Conservation (phyloP, 345 rosid genomes). For the Anacardium occidentale region DNA sequence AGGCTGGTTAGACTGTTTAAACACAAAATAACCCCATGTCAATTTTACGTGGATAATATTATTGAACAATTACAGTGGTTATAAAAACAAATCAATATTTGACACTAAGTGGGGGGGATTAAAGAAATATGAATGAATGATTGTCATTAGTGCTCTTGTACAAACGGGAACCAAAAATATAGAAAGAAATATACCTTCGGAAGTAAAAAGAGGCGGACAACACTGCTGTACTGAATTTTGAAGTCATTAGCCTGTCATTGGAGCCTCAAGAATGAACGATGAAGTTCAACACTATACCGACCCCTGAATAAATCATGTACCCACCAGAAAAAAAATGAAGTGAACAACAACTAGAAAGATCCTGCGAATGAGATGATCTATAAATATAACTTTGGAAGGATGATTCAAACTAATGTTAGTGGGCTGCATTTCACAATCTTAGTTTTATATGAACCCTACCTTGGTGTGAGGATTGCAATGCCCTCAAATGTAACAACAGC, state of each 20-base stretch:
- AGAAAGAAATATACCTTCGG: conserved; percentile 60
- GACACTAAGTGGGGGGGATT: not conserved
- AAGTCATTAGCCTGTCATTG: conserved; percentile 99
- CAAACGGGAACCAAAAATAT: not conserved
- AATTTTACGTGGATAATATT: not conserved
- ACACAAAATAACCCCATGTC: conserved; percentile 16
- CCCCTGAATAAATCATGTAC: conserved; percentile 59
- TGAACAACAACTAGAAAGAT: not conserved
- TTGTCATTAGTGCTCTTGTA: not conserved
- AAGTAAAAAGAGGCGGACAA: conserved; percentile 91
- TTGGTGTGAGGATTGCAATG: conserved; percentile 90
- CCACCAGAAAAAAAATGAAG: conserved; percentile 12
- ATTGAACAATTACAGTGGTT: not conserved
- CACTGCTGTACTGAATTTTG: conserved; percentile 97
- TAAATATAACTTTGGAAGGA: not conserved
- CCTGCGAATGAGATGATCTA: conserved; percentile 4
- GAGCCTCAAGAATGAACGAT: conserved; percentile 80
- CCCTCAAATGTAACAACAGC: conserved; percentile 92
- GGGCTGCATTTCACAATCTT: not conserved
- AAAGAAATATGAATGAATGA: not conserved
- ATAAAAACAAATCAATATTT: not conserved
- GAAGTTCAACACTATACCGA: conserved; percentile 95
- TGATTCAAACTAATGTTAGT: not conserved
- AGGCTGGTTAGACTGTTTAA: conserved; percentile 84
- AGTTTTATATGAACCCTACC: conserved; percentile 48